These are phyloP conservation scores for Dipodascopsis uninucleata DNA, from an alignment of 805 yeast genomes.

Conservation along the genomic window DNA sequence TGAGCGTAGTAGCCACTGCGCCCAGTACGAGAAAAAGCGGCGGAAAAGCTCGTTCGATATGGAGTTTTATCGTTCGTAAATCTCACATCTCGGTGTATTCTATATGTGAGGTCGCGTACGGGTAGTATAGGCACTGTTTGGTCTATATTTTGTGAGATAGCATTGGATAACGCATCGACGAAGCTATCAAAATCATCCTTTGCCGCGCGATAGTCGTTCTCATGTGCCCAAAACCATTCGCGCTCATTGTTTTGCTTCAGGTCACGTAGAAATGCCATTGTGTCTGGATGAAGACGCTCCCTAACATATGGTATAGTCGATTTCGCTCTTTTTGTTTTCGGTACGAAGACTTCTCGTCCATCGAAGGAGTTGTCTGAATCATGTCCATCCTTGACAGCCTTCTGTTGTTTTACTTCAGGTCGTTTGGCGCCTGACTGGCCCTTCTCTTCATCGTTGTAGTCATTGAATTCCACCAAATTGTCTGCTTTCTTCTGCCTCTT, in stretches of 20 bases:
- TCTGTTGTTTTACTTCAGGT: no score
- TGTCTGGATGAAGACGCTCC: conserved; percentile 24
- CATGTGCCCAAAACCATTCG: conserved; percentile 31
- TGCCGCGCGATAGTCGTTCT: conserved; percentile 26
- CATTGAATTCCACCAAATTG: no score
- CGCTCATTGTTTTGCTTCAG: conserved; percentile 27
- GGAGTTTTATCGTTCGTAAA: conserved; percentile 28
- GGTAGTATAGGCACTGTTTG: conserved; percentile 27
- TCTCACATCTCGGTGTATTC: conserved; percentile 29
- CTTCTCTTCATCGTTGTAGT: no score
- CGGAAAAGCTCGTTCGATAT: conserved; percentile 29
- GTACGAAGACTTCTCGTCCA: conserved; percentile 16
- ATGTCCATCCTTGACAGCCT: no score
- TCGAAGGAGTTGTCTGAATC: conserved; percentile 15
- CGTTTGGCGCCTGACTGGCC: no score
- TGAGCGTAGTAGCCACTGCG: conserved; percentile 27
- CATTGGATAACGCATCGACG: conserved; percentile 16
- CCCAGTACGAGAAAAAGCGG: conserved; percentile 29
- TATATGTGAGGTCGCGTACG: conserved; percentile 22
- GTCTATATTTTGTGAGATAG: conserved; percentile 22
- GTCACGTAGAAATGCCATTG: conserved; percentile 20
- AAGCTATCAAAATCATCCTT: conserved; percentile 29
- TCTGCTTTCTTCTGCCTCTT: no score
- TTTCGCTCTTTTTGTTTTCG: conserved; percentile 9
- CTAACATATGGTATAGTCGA: conserved; percentile 13